Evolutionary conservation across 1,284 basidiomycete species (phyloP).

Genomic region (Fomitopsis palustris): DNA sequence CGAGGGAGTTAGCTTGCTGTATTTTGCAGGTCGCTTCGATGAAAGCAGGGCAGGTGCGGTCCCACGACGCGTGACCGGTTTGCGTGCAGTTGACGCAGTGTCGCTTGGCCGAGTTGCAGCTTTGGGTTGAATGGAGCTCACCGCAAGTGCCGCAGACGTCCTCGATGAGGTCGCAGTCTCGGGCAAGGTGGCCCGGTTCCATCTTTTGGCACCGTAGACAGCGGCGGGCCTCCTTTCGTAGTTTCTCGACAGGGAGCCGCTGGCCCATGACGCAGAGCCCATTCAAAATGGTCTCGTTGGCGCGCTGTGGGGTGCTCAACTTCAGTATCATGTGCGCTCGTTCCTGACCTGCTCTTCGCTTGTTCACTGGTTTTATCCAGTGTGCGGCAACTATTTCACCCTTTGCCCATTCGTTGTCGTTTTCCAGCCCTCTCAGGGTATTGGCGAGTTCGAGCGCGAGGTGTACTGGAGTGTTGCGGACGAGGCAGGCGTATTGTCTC

Average conservation of each 20-base stretch:
- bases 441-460: background rate
- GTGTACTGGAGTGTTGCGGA: background rate
- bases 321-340: background rate
- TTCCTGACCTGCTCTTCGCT: background rate
- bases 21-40: background rate
- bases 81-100: background rate
- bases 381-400: background rate
- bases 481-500: background rate
- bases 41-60: background rate
- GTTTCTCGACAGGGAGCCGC: background rate
- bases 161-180: background rate
- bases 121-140: background rate
- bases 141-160: constrained; percentile 9
- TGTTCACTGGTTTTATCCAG: constrained; percentile 1
- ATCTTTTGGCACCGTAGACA: constrained; percentile 11
- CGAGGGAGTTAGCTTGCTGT: background rate
- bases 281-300: background rate
- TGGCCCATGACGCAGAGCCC: background rate
- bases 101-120: background rate
- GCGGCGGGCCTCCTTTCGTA: constrained; percentile 5
- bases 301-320: background rate
- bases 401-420: background rate
- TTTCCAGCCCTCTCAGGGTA: background rate
- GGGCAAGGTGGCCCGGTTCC: constrained; percentile 4
- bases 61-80: background rate